phyloP scores from a whole-genome alignment of 106 monocot species.

The Agapanthus africanus region DNA sequence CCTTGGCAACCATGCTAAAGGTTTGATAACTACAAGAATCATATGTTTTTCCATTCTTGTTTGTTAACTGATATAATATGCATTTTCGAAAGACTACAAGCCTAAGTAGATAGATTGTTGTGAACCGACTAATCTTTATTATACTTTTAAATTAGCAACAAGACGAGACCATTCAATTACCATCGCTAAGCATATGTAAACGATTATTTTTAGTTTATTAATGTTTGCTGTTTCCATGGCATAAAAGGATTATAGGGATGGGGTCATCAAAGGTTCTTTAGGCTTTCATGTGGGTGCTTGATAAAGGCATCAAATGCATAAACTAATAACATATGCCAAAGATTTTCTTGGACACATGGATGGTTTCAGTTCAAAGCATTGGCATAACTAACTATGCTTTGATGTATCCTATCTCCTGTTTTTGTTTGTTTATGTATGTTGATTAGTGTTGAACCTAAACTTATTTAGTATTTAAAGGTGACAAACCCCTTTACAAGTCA shows the following conservation, averaged over 20 bases:
- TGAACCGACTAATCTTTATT: background rate
- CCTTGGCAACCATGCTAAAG: background rate
- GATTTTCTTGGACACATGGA: background rate
- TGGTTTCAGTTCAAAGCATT: background rate
- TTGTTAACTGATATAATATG: background rate
- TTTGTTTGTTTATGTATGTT: background rate
- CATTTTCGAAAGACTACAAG: background rate
- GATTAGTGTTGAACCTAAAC: background rate
- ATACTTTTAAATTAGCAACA: background rate
- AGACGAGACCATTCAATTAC: constrained; percentile 1
- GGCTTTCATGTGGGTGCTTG: background rate
- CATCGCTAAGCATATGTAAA: background rate
- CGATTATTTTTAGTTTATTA: background rate
- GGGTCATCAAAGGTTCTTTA: constrained; percentile 5
- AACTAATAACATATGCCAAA: constrained; percentile 1
- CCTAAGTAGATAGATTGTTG: background rate
- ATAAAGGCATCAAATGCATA: background rate
- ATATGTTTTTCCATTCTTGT: background rate
- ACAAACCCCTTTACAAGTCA: background rate
- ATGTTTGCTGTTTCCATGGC: constrained; percentile 1
- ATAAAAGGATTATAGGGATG: background rate
- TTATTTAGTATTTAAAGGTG: background rate
- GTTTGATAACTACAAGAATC: background rate
- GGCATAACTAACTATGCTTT: constrained; percentile 8
- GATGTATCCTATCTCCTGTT: background rate